Conservation (phyloP, 768 basidiomycete species). For the Sistotremastrum suecicum region DNA sequence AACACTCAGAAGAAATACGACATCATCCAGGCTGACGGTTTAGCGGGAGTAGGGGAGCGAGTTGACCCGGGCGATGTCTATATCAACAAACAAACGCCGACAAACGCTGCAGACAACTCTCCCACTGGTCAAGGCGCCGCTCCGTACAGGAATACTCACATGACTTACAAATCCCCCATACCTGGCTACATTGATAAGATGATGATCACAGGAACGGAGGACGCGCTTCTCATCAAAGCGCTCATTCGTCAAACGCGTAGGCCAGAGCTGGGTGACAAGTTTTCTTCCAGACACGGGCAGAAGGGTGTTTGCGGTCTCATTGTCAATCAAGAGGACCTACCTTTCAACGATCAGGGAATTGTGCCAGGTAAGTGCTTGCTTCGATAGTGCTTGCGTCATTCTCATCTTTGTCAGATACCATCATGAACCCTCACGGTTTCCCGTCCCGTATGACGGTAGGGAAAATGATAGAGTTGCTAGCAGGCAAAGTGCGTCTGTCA, state of each 20-base stretch:
- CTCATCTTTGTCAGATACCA: conserved; percentile 51
- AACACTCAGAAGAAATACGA: conserved; percentile 72
- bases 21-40: conserved; percentile 83
- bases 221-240: conserved; percentile 94
- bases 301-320: conserved; percentile 98
- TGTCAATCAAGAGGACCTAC: conserved; percentile 98
- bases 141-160: conserved; percentile 83
- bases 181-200: conserved; percentile 96
- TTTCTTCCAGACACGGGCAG: conserved; percentile 94
- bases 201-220: conserved; percentile 81
- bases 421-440: conserved; percentile 99
- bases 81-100: conserved; percentile 93
- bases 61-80: conserved; percentile 90
- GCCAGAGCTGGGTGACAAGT: conserved; percentile 97
- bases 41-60: conserved; percentile 89
- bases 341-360: conserved; percentile 97
- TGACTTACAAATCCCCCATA: conserved; percentile 89
- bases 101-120: conserved; percentile 84
- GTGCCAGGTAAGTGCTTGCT: conserved; percentile 49
- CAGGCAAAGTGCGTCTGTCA: conserved; percentile 61
- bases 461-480: conserved; percentile 97
- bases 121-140: conserved; percentile 74
- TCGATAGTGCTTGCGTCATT: background rate
- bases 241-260: conserved; percentile 92
- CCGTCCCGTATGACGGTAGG: conserved; percentile 99